These are phyloP conservation scores for Cercospora brassicicola DNA, from an alignment of 2,329 filamentous ascomycete genomes.

Conservation along the genomic window DNA sequence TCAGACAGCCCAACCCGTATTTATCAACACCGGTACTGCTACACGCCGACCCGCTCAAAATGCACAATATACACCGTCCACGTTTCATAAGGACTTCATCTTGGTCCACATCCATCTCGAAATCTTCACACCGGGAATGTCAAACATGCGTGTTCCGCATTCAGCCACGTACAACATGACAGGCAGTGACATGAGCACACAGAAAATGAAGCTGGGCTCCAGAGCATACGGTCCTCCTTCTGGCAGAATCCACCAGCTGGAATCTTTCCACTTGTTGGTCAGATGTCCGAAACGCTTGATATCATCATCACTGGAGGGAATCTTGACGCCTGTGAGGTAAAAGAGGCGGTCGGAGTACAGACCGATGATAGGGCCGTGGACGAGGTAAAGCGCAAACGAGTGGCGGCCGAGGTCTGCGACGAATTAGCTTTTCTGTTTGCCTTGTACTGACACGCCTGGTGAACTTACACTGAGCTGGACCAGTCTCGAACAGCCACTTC, in stretches of 20 bases:
- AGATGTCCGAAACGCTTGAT: slow-evolving; percentile 24
- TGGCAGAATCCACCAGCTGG: slow-evolving; percentile 33
- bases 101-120: slow-evolving; percentile 28
- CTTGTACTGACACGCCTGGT: background rate
- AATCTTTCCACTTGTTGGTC: slow-evolving; percentile 26
- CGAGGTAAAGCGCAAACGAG: slow-evolving; percentile 63
- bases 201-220: slow-evolving; percentile 32
- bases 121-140: slow-evolving; percentile 28
- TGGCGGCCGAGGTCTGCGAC: slow-evolving; percentile 56
- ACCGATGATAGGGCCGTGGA: slow-evolving; percentile 63
- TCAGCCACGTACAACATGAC: slow-evolving; percentile 33
- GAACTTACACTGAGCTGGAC: slow-evolving; percentile 28
- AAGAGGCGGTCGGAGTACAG: slow-evolving; percentile 53
- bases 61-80: background rate
- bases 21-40: slow-evolving; percentile 2
- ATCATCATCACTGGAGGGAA: slow-evolving; percentile 23
- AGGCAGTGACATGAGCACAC: slow-evolving; percentile 28
- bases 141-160: slow-evolving; percentile 31
- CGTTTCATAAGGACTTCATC: slow-evolving; percentile 20
- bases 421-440: slow-evolving; percentile 9
- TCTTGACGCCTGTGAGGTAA: slow-evolving; percentile 32
- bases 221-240: slow-evolving; percentile 27
- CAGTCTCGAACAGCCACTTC: slow-evolving; percentile 29
- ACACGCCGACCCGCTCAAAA: slow-evolving; percentile 10
- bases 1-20: background rate